phyloP scores from a whole-genome alignment of 495 filamentous ascomycete genomes.

The Daldinia caldariorum region DNA sequence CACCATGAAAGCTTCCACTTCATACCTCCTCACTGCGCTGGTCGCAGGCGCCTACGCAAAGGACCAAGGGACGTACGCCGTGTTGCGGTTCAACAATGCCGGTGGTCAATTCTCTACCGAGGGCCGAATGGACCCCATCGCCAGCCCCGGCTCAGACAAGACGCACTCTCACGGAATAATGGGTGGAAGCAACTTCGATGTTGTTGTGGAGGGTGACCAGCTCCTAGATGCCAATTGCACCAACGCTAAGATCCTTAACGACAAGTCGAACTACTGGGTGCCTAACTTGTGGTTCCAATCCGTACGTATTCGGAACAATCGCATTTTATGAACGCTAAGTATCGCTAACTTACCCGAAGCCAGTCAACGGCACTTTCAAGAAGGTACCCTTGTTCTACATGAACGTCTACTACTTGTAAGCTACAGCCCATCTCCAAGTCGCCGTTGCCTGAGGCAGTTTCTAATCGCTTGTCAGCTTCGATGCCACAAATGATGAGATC shows the following conservation, averaged over 20 bases:
- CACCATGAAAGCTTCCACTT: constrained; percentile 31
- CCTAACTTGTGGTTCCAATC: constrained; percentile 70
- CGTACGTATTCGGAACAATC: too few species aligned
- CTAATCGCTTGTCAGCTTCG: constrained; percentile 57
- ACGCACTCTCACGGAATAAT: constrained; percentile 71
- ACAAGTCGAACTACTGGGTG: constrained; percentile 81
- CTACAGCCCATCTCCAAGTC: neutral
- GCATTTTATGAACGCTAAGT: too few species aligned
- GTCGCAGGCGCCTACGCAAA: constrained; percentile 44
- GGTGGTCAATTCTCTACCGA: constrained; percentile 55
- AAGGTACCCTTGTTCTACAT: constrained; percentile 66
- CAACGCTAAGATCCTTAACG: constrained; percentile 68
- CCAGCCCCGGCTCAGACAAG: constrained; percentile 64
- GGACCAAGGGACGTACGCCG: constrained; percentile 53
- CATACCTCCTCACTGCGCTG: constrained; percentile 31
- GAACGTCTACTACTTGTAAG: constrained; percentile 75
- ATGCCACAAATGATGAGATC: constrained; percentile 65
- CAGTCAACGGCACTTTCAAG: constrained; percentile 70
- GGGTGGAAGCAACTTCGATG: constrained; percentile 75
- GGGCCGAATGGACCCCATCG: constrained; percentile 70
- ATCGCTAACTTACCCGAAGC: constrained; percentile 8
- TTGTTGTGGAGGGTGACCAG: constrained; percentile 66
- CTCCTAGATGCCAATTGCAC: constrained; percentile 70
- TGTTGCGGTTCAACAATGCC: constrained; percentile 53
- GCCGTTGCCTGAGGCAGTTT: neutral